phyloP scores from a whole-genome alignment of 1,284 basidiomycete species.

The Marasmius oreades region DNA sequence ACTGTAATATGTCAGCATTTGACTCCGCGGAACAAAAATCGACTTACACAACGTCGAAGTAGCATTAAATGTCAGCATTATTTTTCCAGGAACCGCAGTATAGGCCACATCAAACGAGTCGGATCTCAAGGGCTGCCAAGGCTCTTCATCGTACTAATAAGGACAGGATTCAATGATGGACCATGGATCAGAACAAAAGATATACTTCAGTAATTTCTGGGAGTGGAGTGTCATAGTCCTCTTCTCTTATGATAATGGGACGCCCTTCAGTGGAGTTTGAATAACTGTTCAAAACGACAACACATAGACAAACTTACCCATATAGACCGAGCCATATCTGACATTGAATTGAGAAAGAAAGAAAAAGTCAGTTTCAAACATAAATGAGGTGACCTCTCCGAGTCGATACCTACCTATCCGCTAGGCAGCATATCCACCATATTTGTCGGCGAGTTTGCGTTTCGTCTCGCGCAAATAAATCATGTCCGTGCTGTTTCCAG shows the following conservation, averaged over 20 bases:
- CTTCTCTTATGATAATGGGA: constrained; percentile 67
- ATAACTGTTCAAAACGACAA: constrained; percentile 7
- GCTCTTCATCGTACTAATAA: constrained; percentile 52
- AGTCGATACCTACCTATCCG: constrained; percentile 56
- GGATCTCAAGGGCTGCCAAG: constrained; percentile 49
- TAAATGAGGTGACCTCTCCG: too few relatives aligned
- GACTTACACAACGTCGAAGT: constrained; percentile 57
- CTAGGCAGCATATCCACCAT: constrained; percentile 78
- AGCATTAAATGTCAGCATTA: constrained; percentile 59
- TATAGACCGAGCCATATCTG: constrained; percentile 67
- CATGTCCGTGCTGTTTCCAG: constrained; percentile 65
- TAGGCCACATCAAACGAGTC: constrained; percentile 38
- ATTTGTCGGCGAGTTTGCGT: constrained; percentile 75
- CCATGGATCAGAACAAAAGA: constrained; percentile 1
- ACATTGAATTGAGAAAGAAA: constrained; percentile 2
- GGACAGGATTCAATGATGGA: constrained; percentile 9
- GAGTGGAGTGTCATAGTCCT: constrained; percentile 71
- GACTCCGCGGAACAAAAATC: not conserved
- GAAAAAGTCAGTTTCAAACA: constrained; percentile 1
- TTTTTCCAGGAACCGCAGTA: constrained; percentile 41
- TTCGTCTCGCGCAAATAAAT: constrained; percentile 72
- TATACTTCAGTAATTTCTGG: constrained; percentile 54
- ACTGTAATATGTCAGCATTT: not conserved
- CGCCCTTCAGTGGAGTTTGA: constrained; percentile 39
- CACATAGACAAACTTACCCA: constrained; percentile 40